These are phyloP conservation scores for Pyropia yezoensis DNA, from an alignment of 23 red algal species.

Conservation along the genomic window DNA sequence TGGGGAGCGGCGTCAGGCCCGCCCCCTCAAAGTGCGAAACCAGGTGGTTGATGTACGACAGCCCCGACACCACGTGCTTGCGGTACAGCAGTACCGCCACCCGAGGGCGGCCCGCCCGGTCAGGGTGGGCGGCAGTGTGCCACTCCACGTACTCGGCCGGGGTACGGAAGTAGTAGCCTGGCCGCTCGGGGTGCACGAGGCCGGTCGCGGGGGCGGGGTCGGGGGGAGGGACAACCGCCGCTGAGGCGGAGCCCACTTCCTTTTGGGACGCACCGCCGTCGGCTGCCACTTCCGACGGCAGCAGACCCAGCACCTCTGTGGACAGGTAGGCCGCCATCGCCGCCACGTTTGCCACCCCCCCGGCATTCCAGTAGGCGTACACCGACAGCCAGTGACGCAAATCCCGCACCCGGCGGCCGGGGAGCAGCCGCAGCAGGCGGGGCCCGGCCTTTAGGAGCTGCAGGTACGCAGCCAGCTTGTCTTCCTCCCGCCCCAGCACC, in stretches of 20 bases:
- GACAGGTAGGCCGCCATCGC: slow-evolving; percentile 40
- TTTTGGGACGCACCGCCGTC: background rate
- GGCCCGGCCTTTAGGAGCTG: slow-evolving; percentile 44
- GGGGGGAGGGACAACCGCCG: background rate
- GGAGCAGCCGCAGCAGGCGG: slow-evolving; percentile 24
- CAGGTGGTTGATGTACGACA: slow-evolving; percentile 26
- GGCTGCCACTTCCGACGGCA: background rate
- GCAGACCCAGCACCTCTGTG: slow-evolving; percentile 16
- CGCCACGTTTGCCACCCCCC: slow-evolving; percentile 54
- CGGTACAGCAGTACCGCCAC: slow-evolving; percentile 51
- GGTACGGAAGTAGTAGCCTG: slow-evolving; percentile 10
- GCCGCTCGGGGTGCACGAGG: slow-evolving; percentile 5
- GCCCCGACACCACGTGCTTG: slow-evolving; percentile 50
- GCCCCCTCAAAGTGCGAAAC: slow-evolving; percentile 17
- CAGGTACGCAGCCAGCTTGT: slow-evolving; percentile 59
- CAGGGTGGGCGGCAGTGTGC: slow-evolving; percentile 14
- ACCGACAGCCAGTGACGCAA: slow-evolving; percentile 50
- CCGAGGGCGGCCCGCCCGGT: slow-evolving; percentile 1
- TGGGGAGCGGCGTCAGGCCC: slow-evolving; percentile 31
- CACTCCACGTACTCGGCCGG: slow-evolving; percentile 49
- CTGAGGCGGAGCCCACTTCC: background rate
- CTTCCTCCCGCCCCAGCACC: slow-evolving; percentile 38
- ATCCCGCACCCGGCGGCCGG: slow-evolving; percentile 30
- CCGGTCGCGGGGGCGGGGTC: slow-evolving; percentile 16
- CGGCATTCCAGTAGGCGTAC: slow-evolving; percentile 59